Base-by-base conservation (phyloP, 2,329 filamentous ascomycete species). In the Epichloe hybrida region DNA sequence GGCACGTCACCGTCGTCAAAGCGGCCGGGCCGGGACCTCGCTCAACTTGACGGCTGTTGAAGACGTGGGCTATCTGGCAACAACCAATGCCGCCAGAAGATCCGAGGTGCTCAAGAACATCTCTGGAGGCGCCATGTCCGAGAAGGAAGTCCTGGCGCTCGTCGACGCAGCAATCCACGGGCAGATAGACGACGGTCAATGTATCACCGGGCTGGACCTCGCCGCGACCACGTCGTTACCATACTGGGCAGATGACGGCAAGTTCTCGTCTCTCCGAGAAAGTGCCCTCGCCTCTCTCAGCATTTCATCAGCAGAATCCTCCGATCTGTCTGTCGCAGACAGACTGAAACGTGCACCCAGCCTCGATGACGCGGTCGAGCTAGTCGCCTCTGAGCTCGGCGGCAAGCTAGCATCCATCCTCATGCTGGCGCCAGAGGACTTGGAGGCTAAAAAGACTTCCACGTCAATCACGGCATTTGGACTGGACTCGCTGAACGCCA, bases 171-270 rank as follows among this genome's bases (percentile, higher is more conserved):
- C 75, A 15, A 72, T 80, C 39, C 66, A 61, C 5, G 74, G 74
- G 2, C 65, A 67, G 23, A 57, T 77, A 3, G 61, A 60, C 0
- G 55, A 58, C 0, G 68, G 64, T 40, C 76, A 80, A 57, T 71
- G 69, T 37, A 75, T 80, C 54, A 79, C 75, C 0, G 77, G 77
- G 2, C 70, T 80, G 60, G 68, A 71, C 49, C 71, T 79, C 53
- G 40, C n/a, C 15, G 12, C 20, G 4, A 7, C 34, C 8, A 37
- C 13, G 6, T 49, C 34, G 31, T 62, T 70, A 47, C 75, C 74
- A 0, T 80, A 77, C 64, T 80, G 76, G 71, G 71, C 70, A 3
- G 59, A 67, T 2, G 77, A 81, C 46, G 73, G 71, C 49, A 79
- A 76, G 59, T 79, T 79, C 62, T 70, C 71, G 50, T 65, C 70